Evolutionary conservation across 2,329 filamentous ascomycete species (phyloP).

Genomic region (Botryotinia calthae): DNA sequence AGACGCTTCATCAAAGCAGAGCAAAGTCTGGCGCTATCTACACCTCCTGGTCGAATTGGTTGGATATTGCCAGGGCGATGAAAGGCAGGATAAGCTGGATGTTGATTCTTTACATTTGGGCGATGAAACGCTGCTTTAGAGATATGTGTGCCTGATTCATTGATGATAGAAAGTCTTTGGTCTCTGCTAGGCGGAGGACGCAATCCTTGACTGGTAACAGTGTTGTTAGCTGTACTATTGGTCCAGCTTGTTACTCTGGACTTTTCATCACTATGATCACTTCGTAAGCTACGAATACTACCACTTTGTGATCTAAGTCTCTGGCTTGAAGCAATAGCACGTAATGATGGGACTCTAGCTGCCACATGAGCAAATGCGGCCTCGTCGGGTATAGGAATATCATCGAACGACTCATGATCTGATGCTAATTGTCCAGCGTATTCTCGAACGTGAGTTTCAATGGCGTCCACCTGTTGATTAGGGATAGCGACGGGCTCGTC

Average conservation of each 20-base stretch:
- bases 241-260: slow-evolving; percentile 71
- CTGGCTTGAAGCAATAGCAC: slow-evolving; percentile 47
- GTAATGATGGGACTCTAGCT: slow-evolving; percentile 51
- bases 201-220: slow-evolving; percentile 44
- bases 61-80: slow-evolving; percentile 24
- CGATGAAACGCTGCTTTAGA: slow-evolving; percentile 43
- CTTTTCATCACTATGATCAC: slow-evolving; percentile 47
- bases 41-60: slow-evolving; percentile 30
- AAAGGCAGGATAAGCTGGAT: slow-evolving; percentile 32
- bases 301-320: slow-evolving; percentile 53
- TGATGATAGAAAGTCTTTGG: slow-evolving; percentile 63
- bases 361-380: slow-evolving; percentile 49
- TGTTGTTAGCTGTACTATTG: slow-evolving; percentile 58
- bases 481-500: slow-evolving; percentile 43
- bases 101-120: slow-evolving; percentile 33
- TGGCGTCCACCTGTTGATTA: slow-evolving; percentile 53
- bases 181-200: slow-evolving; percentile 44
- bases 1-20: slow-evolving; percentile 61
- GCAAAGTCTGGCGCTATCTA: slow-evolving; percentile 60
- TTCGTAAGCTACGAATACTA: slow-evolving; percentile 51
- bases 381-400: slow-evolving; percentile 42
- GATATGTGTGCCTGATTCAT: slow-evolving; percentile 51
- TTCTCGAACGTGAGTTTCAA: slow-evolving; percentile 33
- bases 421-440: slow-evolving; percentile 32
- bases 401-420: slow-evolving; percentile 38